phyloP scores from a whole-genome alignment of 495 filamentous ascomycete genomes.

The Glonium stellatum region DNA sequence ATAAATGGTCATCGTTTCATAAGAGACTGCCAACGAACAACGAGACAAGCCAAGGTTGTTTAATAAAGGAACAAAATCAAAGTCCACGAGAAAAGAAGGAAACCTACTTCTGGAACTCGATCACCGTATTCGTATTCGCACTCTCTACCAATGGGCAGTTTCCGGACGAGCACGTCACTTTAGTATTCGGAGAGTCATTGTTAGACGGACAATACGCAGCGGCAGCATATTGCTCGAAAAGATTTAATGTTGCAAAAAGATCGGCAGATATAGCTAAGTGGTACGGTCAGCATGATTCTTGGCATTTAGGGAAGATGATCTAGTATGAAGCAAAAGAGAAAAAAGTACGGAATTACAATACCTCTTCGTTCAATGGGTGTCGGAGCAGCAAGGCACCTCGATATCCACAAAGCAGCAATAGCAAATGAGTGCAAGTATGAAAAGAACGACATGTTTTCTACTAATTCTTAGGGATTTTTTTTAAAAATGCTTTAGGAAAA shows the following conservation, averaged over 20 bases:
- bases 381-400: neutral
- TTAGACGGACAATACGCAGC: constrained; percentile 62
- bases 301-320: neutral
- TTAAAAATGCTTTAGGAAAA: too few relatives aligned
- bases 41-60: neutral
- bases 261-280: constrained; percentile 25
- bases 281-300: neutral
- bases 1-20: neutral
- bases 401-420: neutral
- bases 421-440: neutral
- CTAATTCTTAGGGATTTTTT: too few relatives aligned
- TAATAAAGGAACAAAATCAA: neutral
- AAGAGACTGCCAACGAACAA: neutral
- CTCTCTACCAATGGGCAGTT: constrained; percentile 55
- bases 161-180: constrained; percentile 50
- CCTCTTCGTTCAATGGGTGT: neutral
- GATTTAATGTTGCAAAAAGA: constrained; percentile 46
- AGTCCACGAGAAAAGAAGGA: neutral
- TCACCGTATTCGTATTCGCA: constrained; percentile 47
- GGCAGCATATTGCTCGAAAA: constrained; percentile 64
- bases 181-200: constrained; percentile 42
- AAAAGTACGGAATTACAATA: neutral
- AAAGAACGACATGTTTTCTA: too few relatives aligned
- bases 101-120: constrained; percentile 56
- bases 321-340: neutral